Percentiles rank a stretch among this genome's conserved stretches.
Conservation (phyloP, 139 green algal species). For the Chlorella sp. region DNA sequence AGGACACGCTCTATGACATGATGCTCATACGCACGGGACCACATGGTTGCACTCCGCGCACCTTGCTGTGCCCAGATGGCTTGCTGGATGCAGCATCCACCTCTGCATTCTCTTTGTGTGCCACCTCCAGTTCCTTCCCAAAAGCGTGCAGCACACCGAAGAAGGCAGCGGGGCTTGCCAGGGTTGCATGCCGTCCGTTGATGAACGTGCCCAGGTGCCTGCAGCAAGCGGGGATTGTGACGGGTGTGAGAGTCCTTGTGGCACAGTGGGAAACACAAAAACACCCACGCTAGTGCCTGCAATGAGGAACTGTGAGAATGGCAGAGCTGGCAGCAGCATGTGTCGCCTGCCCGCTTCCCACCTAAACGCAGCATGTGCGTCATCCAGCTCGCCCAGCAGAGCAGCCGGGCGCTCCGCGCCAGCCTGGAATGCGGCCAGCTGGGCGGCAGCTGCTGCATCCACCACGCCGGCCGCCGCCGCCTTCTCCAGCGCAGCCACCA, state of each 20-base stretch:
- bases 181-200: conserved; percentile 49
- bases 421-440: conserved; percentile 27
- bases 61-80: conserved; percentile 3
- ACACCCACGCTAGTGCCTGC: too few relatives aligned
- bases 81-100: conserved; percentile 21
- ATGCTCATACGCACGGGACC: too few relatives aligned
- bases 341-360: neutral
- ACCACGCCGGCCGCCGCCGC: neutral
- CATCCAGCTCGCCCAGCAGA: neutral
- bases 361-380: neutral
- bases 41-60: neutral
- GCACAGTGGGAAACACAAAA: too few relatives aligned
- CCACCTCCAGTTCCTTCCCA: conserved; percentile 50
- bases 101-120: conserved; percentile 53
- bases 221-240: neutral
- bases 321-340: too few relatives aligned
- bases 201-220: conserved; percentile 46
- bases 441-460: neutral
- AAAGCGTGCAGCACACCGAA: conserved; percentile 58
- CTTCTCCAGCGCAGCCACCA: neutral
- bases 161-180: conserved; percentile 45
- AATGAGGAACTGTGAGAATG: too few relatives aligned
- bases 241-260: too few relatives aligned
- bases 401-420: neutral
- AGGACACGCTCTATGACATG: neutral